Base-by-base conservation (phyloP, 345 rosid species). In the Hypericum perforatum region DNA sequence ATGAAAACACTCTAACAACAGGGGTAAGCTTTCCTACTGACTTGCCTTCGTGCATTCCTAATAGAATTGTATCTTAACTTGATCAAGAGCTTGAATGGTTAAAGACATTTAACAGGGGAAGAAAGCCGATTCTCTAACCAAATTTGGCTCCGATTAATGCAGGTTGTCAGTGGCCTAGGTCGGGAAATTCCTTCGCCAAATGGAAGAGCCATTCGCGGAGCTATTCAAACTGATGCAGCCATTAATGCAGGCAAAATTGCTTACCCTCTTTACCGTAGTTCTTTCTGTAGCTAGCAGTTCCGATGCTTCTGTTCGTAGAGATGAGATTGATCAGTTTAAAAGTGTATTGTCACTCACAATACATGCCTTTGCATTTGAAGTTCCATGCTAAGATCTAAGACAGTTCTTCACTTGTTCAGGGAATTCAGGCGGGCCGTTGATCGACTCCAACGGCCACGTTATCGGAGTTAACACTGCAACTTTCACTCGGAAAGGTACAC, bases 141-240 rank as follows among this genome's bases (percentile, higher is more conserved):
- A 8, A 29, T 12, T 41, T 12, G 43, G 4, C 7, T 45, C 51
- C 16, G 22, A 48, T 40, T 54, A 12, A 38, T 53, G 56, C 71
- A 91, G 96, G 95, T 87, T 45, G 83, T 92, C 58, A 87, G 98
- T 53, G 98, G 96, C 14, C 61, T 87, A 48, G 88, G 95, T 58
- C 64, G 95, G 75, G 86, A 87, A 82, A 82, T 85, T 56, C 90
- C 95, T 29, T 85, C 90, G 37, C 90, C 98, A 39, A 82, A 74
- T 65, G 96, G 96, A 16, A 70, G 78, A 22, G 85, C 88, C 51
- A 87, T 87, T 46, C 63, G 74, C 49, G 98, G 89, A 60, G 95
- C 84, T 54, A 85, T 87, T 15, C 96, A 85, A 62, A 91, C 96
- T 0, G 92, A 91, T 76, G 92, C 95, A 53, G 89, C 81, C 38